Evolutionary conservation across 139 green algal genomes (phyloP).

Genomic region (Mesotaenium endlicherianum): DNA sequence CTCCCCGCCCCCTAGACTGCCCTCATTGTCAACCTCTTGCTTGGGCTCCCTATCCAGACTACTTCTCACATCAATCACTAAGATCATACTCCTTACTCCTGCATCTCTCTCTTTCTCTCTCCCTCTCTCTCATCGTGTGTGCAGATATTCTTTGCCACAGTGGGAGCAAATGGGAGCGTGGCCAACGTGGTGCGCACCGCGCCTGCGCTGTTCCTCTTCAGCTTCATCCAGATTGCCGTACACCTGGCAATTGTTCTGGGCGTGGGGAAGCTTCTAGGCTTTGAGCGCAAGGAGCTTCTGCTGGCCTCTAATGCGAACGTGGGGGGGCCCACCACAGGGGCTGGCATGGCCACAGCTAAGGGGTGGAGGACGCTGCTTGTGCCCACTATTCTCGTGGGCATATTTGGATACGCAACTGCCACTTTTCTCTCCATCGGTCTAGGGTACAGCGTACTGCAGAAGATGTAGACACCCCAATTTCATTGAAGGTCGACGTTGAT

Average conservation of each 20-base stretch:
- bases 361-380: constrained; percentile 75
- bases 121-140: neutral
- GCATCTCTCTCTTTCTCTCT: neutral
- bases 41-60: neutral
- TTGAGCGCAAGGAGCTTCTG: constrained; percentile 67
- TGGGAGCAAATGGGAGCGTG: constrained; percentile 78
- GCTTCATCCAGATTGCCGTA: constrained; percentile 57
- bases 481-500: too few species aligned
- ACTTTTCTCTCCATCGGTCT: constrained; percentile 50
- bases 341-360: constrained; percentile 86
- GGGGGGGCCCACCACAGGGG: constrained; percentile 81
- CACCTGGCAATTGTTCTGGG: constrained; percentile 55
- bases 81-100: neutral
- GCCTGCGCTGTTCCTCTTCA: constrained; percentile 83
- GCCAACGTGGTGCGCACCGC: constrained; percentile 71
- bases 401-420: constrained; percentile 73
- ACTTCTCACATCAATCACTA: neutral
- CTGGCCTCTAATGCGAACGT: constrained; percentile 92
- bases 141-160: constrained; percentile 85
- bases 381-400: constrained; percentile 79
- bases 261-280: constrained; percentile 62
- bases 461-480: too few species aligned
- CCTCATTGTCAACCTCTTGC: neutral
- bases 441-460: constrained; percentile 22
- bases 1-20: neutral